phyloP scores from a whole-genome alignment of 768 basidiomycete species.

The Lactarius deliciosus region DNA sequence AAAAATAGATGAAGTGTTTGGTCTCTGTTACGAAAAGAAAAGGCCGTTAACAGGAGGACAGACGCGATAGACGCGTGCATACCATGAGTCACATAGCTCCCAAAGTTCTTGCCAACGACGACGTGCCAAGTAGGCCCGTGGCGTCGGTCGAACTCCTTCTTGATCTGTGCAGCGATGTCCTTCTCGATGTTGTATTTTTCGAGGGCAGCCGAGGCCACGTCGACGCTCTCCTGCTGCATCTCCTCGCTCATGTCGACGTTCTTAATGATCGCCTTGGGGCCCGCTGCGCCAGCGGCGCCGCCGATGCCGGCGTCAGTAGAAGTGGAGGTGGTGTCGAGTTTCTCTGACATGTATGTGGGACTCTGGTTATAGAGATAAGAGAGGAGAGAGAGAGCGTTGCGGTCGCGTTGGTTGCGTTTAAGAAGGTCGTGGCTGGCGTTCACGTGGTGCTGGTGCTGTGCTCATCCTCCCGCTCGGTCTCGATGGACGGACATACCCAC shows the following conservation, averaged over 20 bases:
- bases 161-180: conserved; percentile 97
- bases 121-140: conserved; percentile 97
- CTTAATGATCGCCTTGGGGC: conserved; percentile 89
- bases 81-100: conserved; percentile 98
- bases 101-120: conserved; percentile 99
- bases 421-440: neutral
- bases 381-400: neutral
- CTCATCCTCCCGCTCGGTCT: neutral
- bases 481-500: neutral
- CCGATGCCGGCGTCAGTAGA: conserved; percentile 53
- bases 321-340: conserved; percentile 57
- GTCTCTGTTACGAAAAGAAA: conserved; percentile 60
- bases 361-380: conserved; percentile 3
- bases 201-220: conserved; percentile 80
- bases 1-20: conserved; percentile 99
- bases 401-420: conserved; percentile 1
- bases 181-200: conserved; percentile 95
- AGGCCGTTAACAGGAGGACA: conserved; percentile 13
- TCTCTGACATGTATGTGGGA: conserved; percentile 37
- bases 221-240: conserved; percentile 93
- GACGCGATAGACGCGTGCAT: conserved; percentile 36
- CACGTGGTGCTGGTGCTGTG: conserved; percentile 11
- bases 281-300: conserved; percentile 34
- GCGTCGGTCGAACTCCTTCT: conserved; percentile 94
- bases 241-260: conserved; percentile 96